Evolutionary conservation across 208 protist species (phyloP).

Genomic region (Angomonas ambiguus): DNA sequence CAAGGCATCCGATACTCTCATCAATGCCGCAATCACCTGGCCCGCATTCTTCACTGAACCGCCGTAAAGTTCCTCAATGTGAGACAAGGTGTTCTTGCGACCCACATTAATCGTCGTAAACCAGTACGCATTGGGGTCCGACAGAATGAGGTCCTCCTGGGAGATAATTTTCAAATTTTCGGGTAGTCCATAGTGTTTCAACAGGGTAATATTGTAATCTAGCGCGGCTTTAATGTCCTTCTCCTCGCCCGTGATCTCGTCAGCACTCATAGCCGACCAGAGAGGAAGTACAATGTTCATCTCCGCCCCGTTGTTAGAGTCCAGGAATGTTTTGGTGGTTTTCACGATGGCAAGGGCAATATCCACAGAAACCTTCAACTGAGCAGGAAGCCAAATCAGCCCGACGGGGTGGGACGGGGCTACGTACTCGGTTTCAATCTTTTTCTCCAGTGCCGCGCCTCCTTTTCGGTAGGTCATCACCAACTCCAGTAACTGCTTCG

Average conservation of each 20-base stretch:
- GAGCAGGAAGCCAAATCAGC: constrained; percentile 66
- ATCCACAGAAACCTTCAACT: constrained; percentile 58
- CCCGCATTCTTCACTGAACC: constrained; percentile 71
- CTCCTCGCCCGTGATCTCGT: constrained; percentile 72
- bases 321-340: constrained; percentile 43
- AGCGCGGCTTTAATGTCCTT: constrained; percentile 76
- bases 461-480: constrained; percentile 83
- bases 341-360: constrained; percentile 42
- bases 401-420: constrained; percentile 23
- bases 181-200: constrained; percentile 52
- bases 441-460: constrained; percentile 7
- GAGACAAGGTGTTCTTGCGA: constrained; percentile 55
- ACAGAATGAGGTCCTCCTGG: constrained; percentile 77
- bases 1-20: constrained; percentile 69
- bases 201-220: constrained; percentile 48
- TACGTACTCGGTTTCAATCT: constrained; percentile 9
- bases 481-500: constrained; percentile 78
- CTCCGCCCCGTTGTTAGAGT: constrained; percentile 36
- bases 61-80: constrained; percentile 60
- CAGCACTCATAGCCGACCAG: constrained; percentile 68
- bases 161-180: constrained; percentile 53
- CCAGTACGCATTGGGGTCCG: constrained; percentile 85
- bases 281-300: constrained; percentile 74
- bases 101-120: constrained; percentile 85
- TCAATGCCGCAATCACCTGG: constrained; percentile 71